Evolutionary conservation across 257 asterid genomes (phyloP), one percentile per base, ranked within the genome.

Genomic region (Lithospermum erythrorhizon): DNA sequence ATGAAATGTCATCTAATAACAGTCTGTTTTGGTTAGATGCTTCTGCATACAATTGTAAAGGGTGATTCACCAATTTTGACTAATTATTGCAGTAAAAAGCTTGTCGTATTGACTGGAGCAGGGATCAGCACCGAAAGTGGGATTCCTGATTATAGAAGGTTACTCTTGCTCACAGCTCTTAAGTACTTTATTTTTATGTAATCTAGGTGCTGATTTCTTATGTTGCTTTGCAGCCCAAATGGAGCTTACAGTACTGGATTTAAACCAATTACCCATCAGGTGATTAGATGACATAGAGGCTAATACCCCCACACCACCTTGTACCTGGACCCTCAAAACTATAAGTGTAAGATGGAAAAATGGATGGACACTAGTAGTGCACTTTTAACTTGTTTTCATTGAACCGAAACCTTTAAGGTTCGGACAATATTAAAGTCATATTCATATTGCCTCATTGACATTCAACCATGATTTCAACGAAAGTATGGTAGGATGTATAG

Each of bases 231-330:
- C 94, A 90, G 98, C 75, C 98, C 98, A 32, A 77, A 87, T 68
- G 96, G 98, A 74, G 98, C 98, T 64, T 90, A 90, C 75, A 90
- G 94, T 72, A 83, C 95, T 30, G 98, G 98, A 68, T 90, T 90
- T 81, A 84, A 81, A 66, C 98, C 98, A 74, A 90, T 90, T 69
- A 87, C 98, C 61, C 98, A 90, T 78, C 98, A 90, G 98, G 98
- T 90, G 86, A 87, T 71, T 63, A 68, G 71, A 79, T 78, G 83
- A 84, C 79, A 27, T 27, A 27, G 32, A 27, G 32, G 32, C 32
- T 27, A 27, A 5, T 27, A 27, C 45, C 7, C 13, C 45, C 14
- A 35, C 45, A 11, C 45, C 45, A 35, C 45, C 13, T 35, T 35
- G 32, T 27, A 27, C 32, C 4, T 35, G 45, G 13, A 35, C 45